Evolutionary conservation across 441 rosid genomes (phyloP).

Genomic region (Eugenia klotzschiana): DNA sequence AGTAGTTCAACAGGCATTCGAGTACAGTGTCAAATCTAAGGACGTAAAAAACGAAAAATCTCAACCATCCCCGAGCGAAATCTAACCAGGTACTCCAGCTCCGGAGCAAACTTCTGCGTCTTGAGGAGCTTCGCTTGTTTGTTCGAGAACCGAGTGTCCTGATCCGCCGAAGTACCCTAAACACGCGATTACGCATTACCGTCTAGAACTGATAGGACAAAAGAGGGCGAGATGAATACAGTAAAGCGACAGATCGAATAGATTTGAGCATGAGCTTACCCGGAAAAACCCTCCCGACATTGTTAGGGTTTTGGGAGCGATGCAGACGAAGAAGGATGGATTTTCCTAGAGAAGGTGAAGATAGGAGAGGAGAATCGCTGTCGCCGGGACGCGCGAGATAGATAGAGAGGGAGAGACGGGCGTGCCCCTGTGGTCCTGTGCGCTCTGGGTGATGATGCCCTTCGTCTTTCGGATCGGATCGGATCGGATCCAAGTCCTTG

Average conservation of each 20-base stretch:
- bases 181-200: not conserved
- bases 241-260: not conserved
- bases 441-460: not conserved
- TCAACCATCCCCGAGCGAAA: not conserved
- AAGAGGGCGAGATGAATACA: not conserved
- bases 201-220: constrained; percentile 4
- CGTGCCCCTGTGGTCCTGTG: not conserved
- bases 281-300: constrained; percentile 97
- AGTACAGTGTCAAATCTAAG: not conserved
- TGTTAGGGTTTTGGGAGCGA: constrained; percentile 27
- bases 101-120: constrained; percentile 83
- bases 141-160: constrained; percentile 95
- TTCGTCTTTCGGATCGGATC: not conserved
- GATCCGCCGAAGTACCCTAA: constrained; percentile 96
- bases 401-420: not conserved
- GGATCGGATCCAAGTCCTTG: not conserved
- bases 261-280: constrained; percentile 19
- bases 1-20: not conserved
- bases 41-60: not conserved
- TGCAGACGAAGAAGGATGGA: not conserved
- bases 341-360: not conserved
- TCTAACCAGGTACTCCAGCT: constrained; percentile 77
- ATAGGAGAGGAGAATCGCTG: not conserved
- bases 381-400: not conserved
- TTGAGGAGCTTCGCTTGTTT: constrained; percentile 92